A percentile compares a stretch with the other conserved stretches of the same genome.
phyloP scores from a whole-genome alignment of 129 eudicot species.

The Artemisia tridentata region DNA sequence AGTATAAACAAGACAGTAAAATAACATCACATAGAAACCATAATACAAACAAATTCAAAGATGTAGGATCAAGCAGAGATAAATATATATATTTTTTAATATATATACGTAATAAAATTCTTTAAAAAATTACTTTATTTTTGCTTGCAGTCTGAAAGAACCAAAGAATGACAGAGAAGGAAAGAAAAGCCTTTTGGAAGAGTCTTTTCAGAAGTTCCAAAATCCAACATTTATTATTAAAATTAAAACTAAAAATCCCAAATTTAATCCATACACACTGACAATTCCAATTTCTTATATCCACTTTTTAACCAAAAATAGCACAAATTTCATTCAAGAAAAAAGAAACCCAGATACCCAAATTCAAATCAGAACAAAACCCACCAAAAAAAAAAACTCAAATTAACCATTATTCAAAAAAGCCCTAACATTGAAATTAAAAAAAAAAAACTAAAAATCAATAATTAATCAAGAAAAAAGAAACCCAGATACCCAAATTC shows the following conservation, averaged over 20 bases:
- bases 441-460: not conserved
- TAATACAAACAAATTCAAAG: not conserved
- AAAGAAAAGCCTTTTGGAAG: slow-evolving; percentile 33
- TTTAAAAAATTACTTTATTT: not conserved
- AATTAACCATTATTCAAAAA: not conserved
- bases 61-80: not conserved
- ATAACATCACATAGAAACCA: not conserved
- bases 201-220: slow-evolving; percentile 27
- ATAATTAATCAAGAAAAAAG: not conserved
- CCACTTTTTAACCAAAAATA: slow-evolving; percentile 14
- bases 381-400: not conserved
- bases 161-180: slow-evolving; percentile 30
- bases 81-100: not conserved
- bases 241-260: not conserved
- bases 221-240: slow-evolving; percentile 22
- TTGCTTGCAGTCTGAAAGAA: slow-evolving; percentile 24
- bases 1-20: not conserved
- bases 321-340: not conserved
- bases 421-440: not conserved
- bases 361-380: not conserved
- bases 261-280: slow-evolving; percentile 8
- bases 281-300: slow-evolving; percentile 16
- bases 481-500: not conserved
- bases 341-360: not conserved
- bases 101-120: no score